Evolutionary conservation across 768 basidiomycete genomes (phyloP).

Genomic region (Hericium rajendrae): DNA sequence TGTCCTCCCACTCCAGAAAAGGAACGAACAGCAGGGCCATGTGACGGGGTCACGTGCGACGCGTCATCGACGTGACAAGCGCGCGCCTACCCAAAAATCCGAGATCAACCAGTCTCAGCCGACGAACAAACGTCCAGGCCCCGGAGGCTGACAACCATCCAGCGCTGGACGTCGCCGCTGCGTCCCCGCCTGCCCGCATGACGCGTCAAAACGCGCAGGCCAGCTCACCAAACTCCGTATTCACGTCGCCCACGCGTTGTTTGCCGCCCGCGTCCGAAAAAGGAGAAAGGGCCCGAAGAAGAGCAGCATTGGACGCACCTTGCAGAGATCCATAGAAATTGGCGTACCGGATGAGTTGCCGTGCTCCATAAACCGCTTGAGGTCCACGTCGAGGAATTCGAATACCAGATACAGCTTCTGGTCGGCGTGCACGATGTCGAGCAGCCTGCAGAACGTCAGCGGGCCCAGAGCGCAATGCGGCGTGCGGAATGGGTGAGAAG

Average conservation of each 20-base stretch:
- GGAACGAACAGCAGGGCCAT: background rate
- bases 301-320: conserved; percentile 44
- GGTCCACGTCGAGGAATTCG: conserved; percentile 93
- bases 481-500: conserved; percentile 1
- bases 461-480: background rate
- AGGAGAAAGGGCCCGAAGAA: conserved; percentile 1
- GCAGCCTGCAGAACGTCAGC: conserved; percentile 41
- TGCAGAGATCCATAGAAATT: conserved; percentile 63
- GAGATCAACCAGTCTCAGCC: conserved; percentile 4
- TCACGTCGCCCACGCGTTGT: conserved; percentile 25
- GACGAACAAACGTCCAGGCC: background rate
- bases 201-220: conserved; percentile 20
- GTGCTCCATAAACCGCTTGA: conserved; percentile 95
- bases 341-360: conserved; percentile 64
- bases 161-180: too few species aligned
- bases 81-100: conserved; percentile 16
- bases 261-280: conserved; percentile 2
- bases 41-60: background rate
- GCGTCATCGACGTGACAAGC: conserved; percentile 2
- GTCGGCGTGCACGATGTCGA: conserved; percentile 96
- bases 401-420: conserved; percentile 97
- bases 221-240: conserved; percentile 4
- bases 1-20: background rate
- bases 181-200: background rate
- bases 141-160: too few species aligned